Conservation (phyloP, 352 stramenopile genomes). For the Phytophthora boehmeriae region DNA sequence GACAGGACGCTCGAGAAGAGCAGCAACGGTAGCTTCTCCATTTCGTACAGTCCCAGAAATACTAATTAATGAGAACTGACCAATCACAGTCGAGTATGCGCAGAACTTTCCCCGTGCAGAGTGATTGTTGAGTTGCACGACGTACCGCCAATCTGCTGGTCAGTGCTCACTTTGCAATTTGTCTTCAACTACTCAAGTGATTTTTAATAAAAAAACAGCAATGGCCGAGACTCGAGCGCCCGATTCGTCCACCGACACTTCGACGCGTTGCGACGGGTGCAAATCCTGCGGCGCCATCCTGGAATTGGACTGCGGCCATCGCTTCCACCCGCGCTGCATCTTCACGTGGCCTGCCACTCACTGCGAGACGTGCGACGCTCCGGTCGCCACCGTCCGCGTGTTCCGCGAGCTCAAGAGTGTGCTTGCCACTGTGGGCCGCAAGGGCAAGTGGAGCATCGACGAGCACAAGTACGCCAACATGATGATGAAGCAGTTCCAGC, state of each 20-base stretch:
- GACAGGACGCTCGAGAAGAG: too few relatives aligned
- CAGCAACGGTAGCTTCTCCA: too few relatives aligned
- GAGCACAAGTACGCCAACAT: slow-evolving; percentile 85
- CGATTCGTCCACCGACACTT: slow-evolving; percentile 35
- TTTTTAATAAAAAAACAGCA: neutral
- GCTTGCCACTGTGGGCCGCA: slow-evolving; percentile 56
- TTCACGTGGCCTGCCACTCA: slow-evolving; percentile 68
- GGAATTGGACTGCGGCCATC: slow-evolving; percentile 74
- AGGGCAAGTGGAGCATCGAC: slow-evolving; percentile 78
- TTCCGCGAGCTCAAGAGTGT: slow-evolving; percentile 53
- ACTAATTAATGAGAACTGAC: too few relatives aligned
- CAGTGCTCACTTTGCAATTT: neutral
- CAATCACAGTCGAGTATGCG: neutral
- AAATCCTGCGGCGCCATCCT: slow-evolving; percentile 74
- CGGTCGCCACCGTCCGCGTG: slow-evolving; percentile 48
- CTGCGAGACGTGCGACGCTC: slow-evolving; percentile 65
- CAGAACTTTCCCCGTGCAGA: neutral
- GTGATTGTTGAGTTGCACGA: neutral
- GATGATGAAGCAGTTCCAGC: slow-evolving; percentile 85
- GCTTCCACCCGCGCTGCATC: slow-evolving; percentile 81
- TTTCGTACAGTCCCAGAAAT: too few relatives aligned
- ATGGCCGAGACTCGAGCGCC: neutral
- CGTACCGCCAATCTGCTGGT: neutral
- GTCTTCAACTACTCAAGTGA: neutral
- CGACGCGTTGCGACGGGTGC: slow-evolving; percentile 73